Conservation (phyloP, 345 rosid genomes). For the Eucalyptus dawsonii region DNA sequence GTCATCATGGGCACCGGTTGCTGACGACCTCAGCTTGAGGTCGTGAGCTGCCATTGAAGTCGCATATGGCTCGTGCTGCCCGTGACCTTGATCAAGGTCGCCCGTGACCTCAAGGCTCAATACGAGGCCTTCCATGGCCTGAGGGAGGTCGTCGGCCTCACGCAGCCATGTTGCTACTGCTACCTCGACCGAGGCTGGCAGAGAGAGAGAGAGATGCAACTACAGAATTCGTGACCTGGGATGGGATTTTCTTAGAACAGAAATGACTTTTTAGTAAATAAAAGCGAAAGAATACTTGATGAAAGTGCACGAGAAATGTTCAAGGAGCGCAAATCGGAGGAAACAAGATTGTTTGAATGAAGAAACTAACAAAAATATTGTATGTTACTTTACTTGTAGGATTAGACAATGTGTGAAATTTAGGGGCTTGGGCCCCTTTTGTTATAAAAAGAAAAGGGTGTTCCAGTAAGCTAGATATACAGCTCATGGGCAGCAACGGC, state of each 20-base stretch:
- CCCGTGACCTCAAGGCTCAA: neutral
- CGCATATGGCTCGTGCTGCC: neutral
- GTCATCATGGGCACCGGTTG: neutral
- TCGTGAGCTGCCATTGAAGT: neutral
- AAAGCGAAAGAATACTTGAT: neutral
- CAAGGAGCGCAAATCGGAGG: neutral
- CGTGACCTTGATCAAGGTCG: neutral
- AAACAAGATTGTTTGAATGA: neutral
- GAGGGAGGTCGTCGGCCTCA: neutral
- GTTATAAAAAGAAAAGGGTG: neutral
- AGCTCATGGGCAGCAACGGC: neutral
- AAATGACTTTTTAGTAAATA: neutral
- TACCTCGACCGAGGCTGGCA: neutral
- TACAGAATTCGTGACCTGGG: neutral
- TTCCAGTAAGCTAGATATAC: neutral
- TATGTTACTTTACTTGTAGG: neutral
- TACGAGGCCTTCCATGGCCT: neutral
- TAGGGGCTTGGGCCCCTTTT: neutral
- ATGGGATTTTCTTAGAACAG: neutral
- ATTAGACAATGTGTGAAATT: neutral
- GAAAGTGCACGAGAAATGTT: neutral
- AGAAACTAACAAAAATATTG: neutral
- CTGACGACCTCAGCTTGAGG: too few species aligned
- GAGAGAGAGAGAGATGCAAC: neutral
- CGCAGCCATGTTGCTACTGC: too few species aligned